Evolutionary conservation across 2,329 filamentous ascomycete genomes (phyloP), one percentile per base, ranked within the genome.

Genomic region (Aspergillus brasiliensis): DNA sequence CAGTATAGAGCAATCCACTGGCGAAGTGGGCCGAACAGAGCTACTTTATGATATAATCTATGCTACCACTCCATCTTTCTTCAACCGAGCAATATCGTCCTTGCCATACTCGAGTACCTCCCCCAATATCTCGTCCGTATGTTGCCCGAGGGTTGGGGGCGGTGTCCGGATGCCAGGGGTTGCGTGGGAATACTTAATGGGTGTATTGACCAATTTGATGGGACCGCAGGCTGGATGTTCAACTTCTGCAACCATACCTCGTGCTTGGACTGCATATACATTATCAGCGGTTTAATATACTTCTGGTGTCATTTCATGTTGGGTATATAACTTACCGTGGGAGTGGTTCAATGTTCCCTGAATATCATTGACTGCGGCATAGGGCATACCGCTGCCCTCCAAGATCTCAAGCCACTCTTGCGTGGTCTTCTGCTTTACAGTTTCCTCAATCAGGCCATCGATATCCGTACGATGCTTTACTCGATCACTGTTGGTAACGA

Each of bases 281-380:
- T 64, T 31, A n/a, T n/a, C 44, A 34, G 57, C 44, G 51, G 10
- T 15, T n/a, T 15, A n/a, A 37, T 51, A 21, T n/a, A 19, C 4
- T 11, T 3, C 8, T 4, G 13, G 11, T 17, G 1, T n/a, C 38
- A 3, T 23, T 13, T 38, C 48, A 27, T 47, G 19, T 31, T n/a
- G 4, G n/a, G 3, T 25, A n/a, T 31, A 27, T 47, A 28, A 73
- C 79, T 78, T 81, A 78, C 92, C 92, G 77, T 99, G 95, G 62
- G 89, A 85, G 72, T 97, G 92, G 62, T 90, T 88, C 55, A 99
- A 80, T 0, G 95, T 91, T 19, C 83, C 85, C 75, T 95, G 90
- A 7, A 99, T 87, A 71, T 99, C 94, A 72, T 98, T 99, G 67
- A 99, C 90, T 1, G 94, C 92, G 0, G 94, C 91, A 71, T 95